These are phyloP conservation scores for Cladorrhinum sp. DNA, from an alignment of 2,329 filamentous ascomycete genomes.

Conservation along the genomic window DNA sequence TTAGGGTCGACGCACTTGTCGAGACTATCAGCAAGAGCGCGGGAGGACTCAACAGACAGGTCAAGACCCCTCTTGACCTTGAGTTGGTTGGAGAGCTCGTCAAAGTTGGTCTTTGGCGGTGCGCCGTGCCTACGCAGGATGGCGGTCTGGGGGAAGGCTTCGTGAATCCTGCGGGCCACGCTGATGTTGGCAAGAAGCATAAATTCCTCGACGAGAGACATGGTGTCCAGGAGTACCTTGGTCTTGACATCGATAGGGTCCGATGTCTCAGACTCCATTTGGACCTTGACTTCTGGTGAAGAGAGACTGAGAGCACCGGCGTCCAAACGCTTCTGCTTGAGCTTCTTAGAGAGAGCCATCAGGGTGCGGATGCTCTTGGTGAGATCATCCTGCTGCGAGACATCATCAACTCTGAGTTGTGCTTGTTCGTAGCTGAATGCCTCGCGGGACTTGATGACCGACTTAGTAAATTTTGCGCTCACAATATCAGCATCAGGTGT, in stretches of 20 bases:
- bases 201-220: constrained; percentile 97
- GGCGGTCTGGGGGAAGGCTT: constrained; percentile 90
- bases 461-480: constrained; percentile 87
- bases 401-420: constrained; percentile 88
- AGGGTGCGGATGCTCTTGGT: constrained; percentile 86
- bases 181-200: constrained; percentile 98
- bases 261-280: constrained; percentile 91
- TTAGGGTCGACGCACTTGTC: constrained; percentile 75
- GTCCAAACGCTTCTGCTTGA: constrained; percentile 93
- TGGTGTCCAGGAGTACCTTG: constrained; percentile 90
- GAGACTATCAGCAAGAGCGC: constrained; percentile 88
- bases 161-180: constrained; percentile 86
- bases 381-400: constrained; percentile 80
- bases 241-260: constrained; percentile 96
- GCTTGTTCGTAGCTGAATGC: constrained; percentile 98
- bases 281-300: constrained; percentile 95
- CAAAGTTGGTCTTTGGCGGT: constrained; percentile 93
- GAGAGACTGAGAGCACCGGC: constrained; percentile 92
- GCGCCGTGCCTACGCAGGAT: constrained; percentile 88
- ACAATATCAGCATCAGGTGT: constrained; percentile 82
- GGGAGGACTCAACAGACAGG: constrained; percentile 79
- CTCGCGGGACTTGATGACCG: constrained; percentile 92
- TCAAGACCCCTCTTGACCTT: constrained; percentile 81
- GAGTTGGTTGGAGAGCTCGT: constrained; percentile 87
- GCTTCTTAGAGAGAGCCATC: constrained; percentile 83